phyloP scores from a whole-genome alignment of 2,329 filamentous ascomycete species.

The Botrytis squamosa region DNA sequence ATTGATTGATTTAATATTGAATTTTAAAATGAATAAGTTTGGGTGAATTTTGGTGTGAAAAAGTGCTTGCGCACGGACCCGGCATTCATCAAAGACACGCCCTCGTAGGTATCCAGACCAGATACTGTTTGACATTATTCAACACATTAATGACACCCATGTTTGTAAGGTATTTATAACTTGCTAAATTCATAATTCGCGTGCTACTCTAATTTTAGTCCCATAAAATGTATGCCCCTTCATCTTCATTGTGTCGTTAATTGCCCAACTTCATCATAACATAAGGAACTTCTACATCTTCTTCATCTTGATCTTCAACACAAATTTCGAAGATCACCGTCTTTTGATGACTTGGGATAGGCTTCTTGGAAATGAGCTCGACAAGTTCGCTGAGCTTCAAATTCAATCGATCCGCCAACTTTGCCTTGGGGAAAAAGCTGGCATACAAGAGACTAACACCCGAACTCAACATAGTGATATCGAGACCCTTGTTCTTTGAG shows the following conservation, averaged over 20 bases:
- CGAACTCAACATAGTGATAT: slow-evolving; percentile 92
- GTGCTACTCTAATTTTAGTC: slow-evolving; percentile 13
- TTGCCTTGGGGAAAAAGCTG: slow-evolving; percentile 77
- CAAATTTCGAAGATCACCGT: slow-evolving; percentile 97
- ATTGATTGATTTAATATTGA: too few species aligned
- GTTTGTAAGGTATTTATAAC: slow-evolving; percentile 2
- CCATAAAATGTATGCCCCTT: neutral
- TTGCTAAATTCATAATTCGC: neutral
- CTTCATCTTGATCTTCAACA: slow-evolving; percentile 80
- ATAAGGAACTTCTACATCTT: slow-evolving; percentile 96
- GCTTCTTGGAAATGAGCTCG: slow-evolving; percentile 86
- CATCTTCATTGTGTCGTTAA: slow-evolving; percentile 22
- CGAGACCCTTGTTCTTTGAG: slow-evolving; percentile 69
- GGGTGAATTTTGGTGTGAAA: too few species aligned
- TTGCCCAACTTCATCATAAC: slow-evolving; percentile 72
- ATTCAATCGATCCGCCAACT: slow-evolving; percentile 75
- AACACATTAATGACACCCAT: neutral
- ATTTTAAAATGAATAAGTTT: too few species aligned
- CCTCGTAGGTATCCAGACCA: too few species aligned
- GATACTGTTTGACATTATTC: neutral
- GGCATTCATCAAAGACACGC: too few species aligned
- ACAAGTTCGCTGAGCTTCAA: slow-evolving; percentile 88
- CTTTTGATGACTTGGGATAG: slow-evolving; percentile 86
- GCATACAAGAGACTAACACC: slow-evolving; percentile 94
- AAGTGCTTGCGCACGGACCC: too few species aligned